Percentiles rank a stretch among this genome's conserved stretches.
phyloP scores from a whole-genome alignment of 2,329 filamentous ascomycete genomes.

The Calonectria henricotiae region DNA sequence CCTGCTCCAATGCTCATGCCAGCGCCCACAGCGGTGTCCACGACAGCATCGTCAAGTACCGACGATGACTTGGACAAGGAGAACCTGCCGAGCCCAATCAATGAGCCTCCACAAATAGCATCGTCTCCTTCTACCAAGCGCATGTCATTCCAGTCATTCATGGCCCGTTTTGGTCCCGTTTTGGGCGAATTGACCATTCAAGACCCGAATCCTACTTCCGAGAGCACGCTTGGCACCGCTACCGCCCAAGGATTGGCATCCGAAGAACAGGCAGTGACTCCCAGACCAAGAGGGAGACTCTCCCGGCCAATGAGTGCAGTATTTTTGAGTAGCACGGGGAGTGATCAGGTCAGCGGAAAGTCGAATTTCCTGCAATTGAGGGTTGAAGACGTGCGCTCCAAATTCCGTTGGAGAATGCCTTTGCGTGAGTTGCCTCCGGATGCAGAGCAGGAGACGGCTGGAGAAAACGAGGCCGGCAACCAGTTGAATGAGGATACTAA shows the following conservation, averaged over 20 bases:
- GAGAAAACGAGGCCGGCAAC: not conserved
- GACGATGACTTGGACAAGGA: not conserved
- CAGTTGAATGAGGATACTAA: not conserved
- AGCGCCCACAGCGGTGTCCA: not conserved
- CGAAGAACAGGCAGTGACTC: not conserved
- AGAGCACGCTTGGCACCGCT: not conserved
- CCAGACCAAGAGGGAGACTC: not conserved
- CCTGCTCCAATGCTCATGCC: not conserved
- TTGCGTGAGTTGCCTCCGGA: not conserved
- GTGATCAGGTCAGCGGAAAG: not conserved
- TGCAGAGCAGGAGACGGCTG: not conserved
- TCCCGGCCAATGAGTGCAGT: not conserved
- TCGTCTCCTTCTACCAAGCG: not conserved
- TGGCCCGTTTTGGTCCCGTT: not conserved
- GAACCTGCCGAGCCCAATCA: not conserved
- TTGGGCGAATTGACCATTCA: not conserved
- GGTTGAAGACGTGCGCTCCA: not conserved
- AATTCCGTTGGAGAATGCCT: not conserved
- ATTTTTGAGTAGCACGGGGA: not conserved
- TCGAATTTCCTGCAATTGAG: not conserved
- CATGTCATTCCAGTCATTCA: not conserved
- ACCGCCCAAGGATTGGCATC: not conserved
- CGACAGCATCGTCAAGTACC: not conserved
- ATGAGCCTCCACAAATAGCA: not conserved
- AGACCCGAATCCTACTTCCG: not conserved